These are phyloP conservation scores for Hibiscus syriacus DNA, from an alignment of 345 rosid species.

Conservation along the genomic window DNA sequence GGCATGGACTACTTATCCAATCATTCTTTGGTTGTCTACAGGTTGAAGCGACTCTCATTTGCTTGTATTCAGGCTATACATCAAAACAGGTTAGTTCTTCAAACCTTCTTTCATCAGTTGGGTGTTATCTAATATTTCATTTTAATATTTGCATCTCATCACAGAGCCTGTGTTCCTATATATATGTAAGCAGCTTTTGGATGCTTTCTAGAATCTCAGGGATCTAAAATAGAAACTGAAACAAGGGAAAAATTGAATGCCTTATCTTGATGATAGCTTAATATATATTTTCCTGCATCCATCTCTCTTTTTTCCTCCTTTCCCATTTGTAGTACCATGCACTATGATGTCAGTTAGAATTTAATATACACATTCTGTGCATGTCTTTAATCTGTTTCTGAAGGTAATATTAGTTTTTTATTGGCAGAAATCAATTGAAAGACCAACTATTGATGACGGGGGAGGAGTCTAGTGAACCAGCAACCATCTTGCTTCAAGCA, in stretches of 20 bases:
- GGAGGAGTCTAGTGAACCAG: no score
- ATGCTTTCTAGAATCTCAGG: not conserved
- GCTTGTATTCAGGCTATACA: no score
- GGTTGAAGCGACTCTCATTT: constrained; percentile 65
- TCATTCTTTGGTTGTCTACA: constrained; percentile 58
- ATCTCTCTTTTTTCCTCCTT: not conserved
- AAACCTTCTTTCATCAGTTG: not conserved
- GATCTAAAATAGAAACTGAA: not conserved
- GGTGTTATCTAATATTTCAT: not conserved
- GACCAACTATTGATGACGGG: no score
- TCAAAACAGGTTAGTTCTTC: constrained; percentile 56
- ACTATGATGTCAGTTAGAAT: no score
- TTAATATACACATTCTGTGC: no score
- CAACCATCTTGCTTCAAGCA: no score
- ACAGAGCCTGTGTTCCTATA: no score
- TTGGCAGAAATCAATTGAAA: no score
- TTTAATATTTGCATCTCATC: not conserved
- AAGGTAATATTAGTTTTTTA: no score
- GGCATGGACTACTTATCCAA: constrained; percentile 44
- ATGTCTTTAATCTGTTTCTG: no score
- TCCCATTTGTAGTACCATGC: no score
- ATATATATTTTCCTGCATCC: not conserved
- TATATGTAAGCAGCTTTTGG: constrained; percentile 1
- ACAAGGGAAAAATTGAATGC: not conserved
- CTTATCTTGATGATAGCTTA: not conserved